Conservation (phyloP, 345 rosid genomes). For the Hypericum androsaemum region DNA sequence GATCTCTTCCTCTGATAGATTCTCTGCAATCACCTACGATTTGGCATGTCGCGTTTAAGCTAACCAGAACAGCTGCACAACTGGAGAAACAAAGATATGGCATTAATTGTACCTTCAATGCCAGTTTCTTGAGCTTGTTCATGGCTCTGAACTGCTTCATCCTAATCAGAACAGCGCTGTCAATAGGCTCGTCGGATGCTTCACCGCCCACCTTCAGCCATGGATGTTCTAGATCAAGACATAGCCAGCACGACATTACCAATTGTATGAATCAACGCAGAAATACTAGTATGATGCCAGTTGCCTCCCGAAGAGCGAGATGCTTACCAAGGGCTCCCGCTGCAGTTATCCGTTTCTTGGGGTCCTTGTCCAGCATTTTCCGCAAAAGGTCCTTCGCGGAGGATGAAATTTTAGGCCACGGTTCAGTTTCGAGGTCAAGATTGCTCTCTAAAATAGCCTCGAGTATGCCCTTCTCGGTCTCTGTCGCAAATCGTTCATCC, state of each 20-base stretch:
- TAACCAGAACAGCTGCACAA: not conserved
- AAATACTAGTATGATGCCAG: no score
- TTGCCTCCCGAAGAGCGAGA: not conserved
- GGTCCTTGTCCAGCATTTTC: constrained; percentile 21
- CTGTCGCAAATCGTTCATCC: constrained; percentile 5
- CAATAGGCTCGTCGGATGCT: constrained; percentile 16
- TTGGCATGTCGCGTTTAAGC: not conserved
- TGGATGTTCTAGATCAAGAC: constrained; percentile 20
- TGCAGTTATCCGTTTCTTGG: constrained; percentile 21
- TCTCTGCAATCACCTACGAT: constrained; percentile 23
- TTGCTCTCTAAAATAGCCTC: constrained; percentile 15
- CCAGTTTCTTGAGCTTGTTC: constrained; percentile 28
- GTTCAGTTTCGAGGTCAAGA: constrained; percentile 14
- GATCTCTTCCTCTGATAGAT: constrained; percentile 23
- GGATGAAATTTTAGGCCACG: constrained; percentile 24
- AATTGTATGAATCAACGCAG: not conserved
- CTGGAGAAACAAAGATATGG: not conserved
- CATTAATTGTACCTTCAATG: constrained; percentile 13
- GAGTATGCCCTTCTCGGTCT: constrained; percentile 20
- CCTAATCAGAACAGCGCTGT: constrained; percentile 21
- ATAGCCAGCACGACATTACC: not conserved
- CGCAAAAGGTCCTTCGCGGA: constrained; percentile 21
- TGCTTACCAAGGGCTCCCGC: constrained; percentile 18
- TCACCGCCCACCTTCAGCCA: constrained; percentile 20
- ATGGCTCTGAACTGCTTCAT: constrained; percentile 25